Conservation (phyloP, 805 yeast genomes). For the Yueomyces sp. region DNA sequence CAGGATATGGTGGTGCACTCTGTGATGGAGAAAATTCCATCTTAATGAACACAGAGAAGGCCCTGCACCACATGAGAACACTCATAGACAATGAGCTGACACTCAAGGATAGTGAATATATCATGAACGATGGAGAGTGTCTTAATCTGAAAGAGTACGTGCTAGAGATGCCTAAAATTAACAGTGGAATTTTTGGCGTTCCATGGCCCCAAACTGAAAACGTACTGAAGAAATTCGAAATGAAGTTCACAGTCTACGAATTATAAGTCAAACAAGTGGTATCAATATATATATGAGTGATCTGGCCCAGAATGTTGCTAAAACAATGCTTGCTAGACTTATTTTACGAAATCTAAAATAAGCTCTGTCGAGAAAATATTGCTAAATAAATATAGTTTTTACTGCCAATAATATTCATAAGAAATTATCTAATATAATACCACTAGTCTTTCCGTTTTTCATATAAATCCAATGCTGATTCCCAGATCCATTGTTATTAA, state of each 20-base stretch:
- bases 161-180: conserved; percentile 62
- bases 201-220: conserved; percentile 65
- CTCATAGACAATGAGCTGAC: conserved; percentile 13
- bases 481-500: too few species aligned
- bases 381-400: too few species aligned
- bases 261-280: conserved; percentile 19
- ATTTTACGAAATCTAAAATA: too few species aligned
- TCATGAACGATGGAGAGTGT: conserved; percentile 2
- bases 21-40: conserved; percentile 34
- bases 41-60: conserved; percentile 34
- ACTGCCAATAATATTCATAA: too few species aligned
- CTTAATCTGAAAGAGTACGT: conserved; percentile 4
- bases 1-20: conserved; percentile 34
- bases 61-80: conserved; percentile 29
- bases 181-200: conserved; percentile 66
- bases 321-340: too few species aligned
- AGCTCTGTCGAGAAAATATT: too few species aligned
- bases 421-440: too few species aligned
- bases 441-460: too few species aligned
- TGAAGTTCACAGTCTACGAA: conserved; percentile 13
- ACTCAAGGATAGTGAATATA: neutral
- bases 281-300: too few species aligned
- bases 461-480: too few species aligned
- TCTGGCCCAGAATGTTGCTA: too few species aligned
- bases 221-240: conserved; percentile 26